A percentile compares a stretch with the other conserved stretches of the same genome.
phyloP scores from a whole-genome alignment of 2,329 filamentous ascomycete genomes.

The Fusarium sp. region DNA sequence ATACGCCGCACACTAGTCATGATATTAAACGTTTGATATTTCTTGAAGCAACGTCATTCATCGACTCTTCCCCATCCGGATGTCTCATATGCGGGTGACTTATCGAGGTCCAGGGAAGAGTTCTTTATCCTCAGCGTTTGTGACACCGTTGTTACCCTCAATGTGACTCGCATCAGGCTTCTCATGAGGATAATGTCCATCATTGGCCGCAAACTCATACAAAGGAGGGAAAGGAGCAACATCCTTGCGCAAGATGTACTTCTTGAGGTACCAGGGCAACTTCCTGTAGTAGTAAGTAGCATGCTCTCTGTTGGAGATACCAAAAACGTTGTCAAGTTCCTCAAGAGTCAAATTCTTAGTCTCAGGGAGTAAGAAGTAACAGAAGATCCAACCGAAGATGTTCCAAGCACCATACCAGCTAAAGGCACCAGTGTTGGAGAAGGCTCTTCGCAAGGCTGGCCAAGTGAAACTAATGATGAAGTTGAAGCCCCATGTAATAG shows the following conservation, averaged over 20 bases:
- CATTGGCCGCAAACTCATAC: conserved; percentile 47
- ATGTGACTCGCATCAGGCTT: conserved; percentile 28
- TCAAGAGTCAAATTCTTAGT: conserved; percentile 53
- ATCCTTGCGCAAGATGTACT: conserved; percentile 47
- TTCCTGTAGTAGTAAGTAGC: conserved; percentile 49
- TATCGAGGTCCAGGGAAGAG: background rate
- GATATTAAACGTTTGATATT: background rate
- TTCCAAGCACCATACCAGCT: conserved; percentile 56
- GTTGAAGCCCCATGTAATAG: conserved; percentile 57
- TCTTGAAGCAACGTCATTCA: background rate
- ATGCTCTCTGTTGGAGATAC: conserved; percentile 49
- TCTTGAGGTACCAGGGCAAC: conserved; percentile 51
- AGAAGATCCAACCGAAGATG: conserved; percentile 50
- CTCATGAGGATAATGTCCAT: conserved; percentile 32
- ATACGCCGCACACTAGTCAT: fast-evolving
- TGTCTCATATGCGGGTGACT: fast-evolving
- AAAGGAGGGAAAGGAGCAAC: conserved; percentile 49
- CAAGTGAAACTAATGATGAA: conserved; percentile 55
- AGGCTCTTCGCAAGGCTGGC: conserved; percentile 40
- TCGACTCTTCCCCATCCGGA: background rate
- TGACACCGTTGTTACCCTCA: fast-evolving
- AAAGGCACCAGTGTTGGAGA: conserved; percentile 54
- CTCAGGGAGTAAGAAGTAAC: conserved; percentile 53
- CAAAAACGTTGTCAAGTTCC: conserved; percentile 53
- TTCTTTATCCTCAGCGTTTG: background rate